These are phyloP conservation scores for Amesomyces nigricolor DNA, from an alignment of 2,329 filamentous ascomycete species.

Conservation along the genomic window DNA sequence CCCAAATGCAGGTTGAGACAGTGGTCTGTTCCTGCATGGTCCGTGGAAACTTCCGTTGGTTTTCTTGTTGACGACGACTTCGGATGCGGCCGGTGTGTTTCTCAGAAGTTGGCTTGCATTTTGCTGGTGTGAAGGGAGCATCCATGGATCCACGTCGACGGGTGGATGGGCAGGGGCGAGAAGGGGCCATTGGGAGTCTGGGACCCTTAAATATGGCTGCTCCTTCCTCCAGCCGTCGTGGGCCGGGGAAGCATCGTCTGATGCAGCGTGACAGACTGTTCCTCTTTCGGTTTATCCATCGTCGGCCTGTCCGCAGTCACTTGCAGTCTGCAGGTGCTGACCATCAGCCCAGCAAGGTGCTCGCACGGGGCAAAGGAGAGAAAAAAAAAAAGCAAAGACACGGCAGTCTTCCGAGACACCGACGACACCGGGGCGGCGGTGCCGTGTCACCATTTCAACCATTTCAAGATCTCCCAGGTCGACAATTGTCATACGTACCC, in stretches of 20 bases:
- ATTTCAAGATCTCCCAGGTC: not conserved
- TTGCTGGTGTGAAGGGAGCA: not conserved
- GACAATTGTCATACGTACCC: not conserved
- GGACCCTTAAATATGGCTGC: not conserved
- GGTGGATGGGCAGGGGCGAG: not conserved
- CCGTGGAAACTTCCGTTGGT: too few relatives aligned
- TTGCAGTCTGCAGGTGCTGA: not conserved
- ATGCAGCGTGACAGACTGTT: constrained; percentile 6
- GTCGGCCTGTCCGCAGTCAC: not conserved
- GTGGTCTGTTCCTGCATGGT: constrained; percentile 9
- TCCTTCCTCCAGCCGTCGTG: not conserved
- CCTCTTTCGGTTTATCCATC: not conserved
- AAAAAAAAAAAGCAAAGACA: constrained; percentile 2
- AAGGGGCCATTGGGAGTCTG: not conserved
- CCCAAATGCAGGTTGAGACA: not conserved
- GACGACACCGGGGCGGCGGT: not conserved
- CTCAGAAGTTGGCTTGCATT: constrained; percentile 8
- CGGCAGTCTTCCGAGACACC: constrained; percentile 7
- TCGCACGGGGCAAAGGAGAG: not conserved
- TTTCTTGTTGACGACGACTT: not conserved
- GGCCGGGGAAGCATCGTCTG: too few relatives aligned
- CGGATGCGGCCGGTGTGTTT: constrained; percentile 1
- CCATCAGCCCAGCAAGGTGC: not conserved
- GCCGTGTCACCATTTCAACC: not conserved
- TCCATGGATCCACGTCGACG: not conserved